Base-by-base conservation (phyloP, 352 stramenopile genomes). In the Globisporangium emineosum region DNA sequence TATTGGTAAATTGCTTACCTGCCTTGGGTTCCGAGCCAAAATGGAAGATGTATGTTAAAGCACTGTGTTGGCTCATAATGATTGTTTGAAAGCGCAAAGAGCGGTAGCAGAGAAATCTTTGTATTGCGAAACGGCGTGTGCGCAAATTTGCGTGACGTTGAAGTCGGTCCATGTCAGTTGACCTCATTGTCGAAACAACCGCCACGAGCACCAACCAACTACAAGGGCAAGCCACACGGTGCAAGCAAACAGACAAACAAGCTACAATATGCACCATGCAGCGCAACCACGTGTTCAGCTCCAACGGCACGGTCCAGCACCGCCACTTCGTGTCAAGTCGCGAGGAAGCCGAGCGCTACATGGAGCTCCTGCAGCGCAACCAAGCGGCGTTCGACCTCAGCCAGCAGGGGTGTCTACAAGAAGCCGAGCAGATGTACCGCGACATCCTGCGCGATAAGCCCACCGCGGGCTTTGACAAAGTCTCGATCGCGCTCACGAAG, bases 401-500 rank as follows among this genome's bases (percentile, higher is more conserved):
- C 56, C 73, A 81, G 64, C 61, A 43, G 50, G 71, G 70, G n/a
- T 63, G 78, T 51, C 57, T 83, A 33, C 58, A 49, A n/a, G 69
- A 79, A 49, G 71, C 73, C 27, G 73, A 83, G 67, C 35, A 12
- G 27, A 37, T 84, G 35, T 69, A 86, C 45, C 76, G 79, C n/a
- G 62, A 74, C 47, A 75, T 83, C 29, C 67, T 84, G 40, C 76
- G 79, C n/a, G 64, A 72, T 32, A 76, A 86, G 47, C 71, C 77
- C 1, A 65, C 43, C 29, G 77, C 76, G 3, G 77, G 77, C 13
- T 89, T 89, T 59, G 79, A 84, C 63, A 64, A 71, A 13, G 67
- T 85, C 32, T 83, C 77, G 12, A 67, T 87, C 54, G 79, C 77
- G n/a, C 42, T 87, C 55, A 87, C 76, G 13, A 75, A 89, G 71